Evolutionary conservation across 225 moss, liverwort and hornwort genomes (phyloP).

Genomic region (Ulota crispa): DNA sequence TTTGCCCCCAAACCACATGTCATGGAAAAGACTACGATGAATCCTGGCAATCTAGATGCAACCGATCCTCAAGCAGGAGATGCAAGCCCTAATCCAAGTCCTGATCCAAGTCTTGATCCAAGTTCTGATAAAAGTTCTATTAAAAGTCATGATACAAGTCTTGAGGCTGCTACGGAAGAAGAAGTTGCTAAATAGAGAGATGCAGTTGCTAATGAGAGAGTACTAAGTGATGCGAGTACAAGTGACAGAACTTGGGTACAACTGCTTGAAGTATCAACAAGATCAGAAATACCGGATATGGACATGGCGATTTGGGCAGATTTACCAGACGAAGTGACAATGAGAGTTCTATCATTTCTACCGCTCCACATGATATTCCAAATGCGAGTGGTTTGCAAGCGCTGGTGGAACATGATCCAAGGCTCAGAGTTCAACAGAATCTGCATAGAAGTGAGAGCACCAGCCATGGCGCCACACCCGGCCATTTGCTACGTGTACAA

Average conservation of each 20-base stretch:
- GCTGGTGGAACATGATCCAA: conserved; percentile 28
- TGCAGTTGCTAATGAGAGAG: background rate
- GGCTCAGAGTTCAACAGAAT: conserved; percentile 30
- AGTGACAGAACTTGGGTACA: conserved; percentile 20
- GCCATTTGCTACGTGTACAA: conserved; percentile 40
- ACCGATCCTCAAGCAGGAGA: background rate
- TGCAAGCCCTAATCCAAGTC: no score
- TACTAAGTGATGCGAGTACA: background rate
- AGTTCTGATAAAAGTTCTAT: background rate
- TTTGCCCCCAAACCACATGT: background rate
- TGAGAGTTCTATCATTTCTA: conserved; percentile 27
- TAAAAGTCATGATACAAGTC: background rate
- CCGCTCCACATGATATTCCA: conserved; percentile 30
- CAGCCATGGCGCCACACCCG: conserved; percentile 31
- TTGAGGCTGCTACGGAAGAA: background rate
- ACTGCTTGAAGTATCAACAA: background rate
- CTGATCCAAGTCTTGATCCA: background rate
- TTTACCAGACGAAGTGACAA: conserved; percentile 37
- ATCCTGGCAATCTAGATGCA: background rate
- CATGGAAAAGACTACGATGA: conserved; percentile 17
- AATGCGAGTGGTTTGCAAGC: conserved; percentile 39
- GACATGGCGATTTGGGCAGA: conserved; percentile 20
- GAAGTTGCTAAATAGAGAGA: background rate
- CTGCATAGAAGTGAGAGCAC: conserved; percentile 23
- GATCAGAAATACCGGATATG: background rate